A percentile compares a stretch with the other conserved stretches of the same genome.
Conservation (phyloP, 352 stramenopile species). For the Pythium coloratum region DNA sequence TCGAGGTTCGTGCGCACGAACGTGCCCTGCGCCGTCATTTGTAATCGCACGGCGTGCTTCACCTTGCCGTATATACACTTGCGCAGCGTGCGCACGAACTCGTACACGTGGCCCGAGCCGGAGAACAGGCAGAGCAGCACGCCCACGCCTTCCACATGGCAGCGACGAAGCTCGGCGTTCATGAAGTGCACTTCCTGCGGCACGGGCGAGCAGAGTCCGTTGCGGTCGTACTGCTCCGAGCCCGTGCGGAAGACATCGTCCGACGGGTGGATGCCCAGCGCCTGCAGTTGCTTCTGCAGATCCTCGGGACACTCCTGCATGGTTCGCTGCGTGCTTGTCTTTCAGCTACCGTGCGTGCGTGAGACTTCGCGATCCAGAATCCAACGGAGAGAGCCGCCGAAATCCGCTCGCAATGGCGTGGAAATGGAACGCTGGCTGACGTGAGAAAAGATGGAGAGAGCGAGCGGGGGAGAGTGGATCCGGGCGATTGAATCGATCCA, state of each 20-base stretch:
- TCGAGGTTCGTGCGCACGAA: conserved; percentile 82
- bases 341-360: no score
- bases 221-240: conserved; percentile 73
- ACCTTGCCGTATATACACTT: conserved; percentile 90
- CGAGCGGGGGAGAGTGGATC: conserved; percentile 3
- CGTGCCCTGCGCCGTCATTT: conserved; percentile 68
- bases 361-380: no score
- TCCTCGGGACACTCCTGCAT: conserved; percentile 71
- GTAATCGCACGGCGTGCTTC: conserved; percentile 84
- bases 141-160: conserved; percentile 71
- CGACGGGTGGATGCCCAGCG: conserved; percentile 76
- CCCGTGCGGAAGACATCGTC: conserved; percentile 84
- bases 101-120: conserved; percentile 76
- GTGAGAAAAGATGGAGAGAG: neutral
- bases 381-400: neutral
- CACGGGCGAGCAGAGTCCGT: conserved; percentile 79
- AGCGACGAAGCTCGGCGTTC: conserved; percentile 80
- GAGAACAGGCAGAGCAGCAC: conserved; percentile 82
- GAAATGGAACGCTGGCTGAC: neutral
- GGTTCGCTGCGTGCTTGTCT: neutral
- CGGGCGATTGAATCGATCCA: neutral
- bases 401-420: neutral
- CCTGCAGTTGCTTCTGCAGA: conserved; percentile 76
- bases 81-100: conserved; percentile 83
- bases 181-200: conserved; percentile 86